These are phyloP conservation scores for Clarireedia sp. DNA, from an alignment of 2,329 filamentous ascomycete species.

Conservation along the genomic window DNA sequence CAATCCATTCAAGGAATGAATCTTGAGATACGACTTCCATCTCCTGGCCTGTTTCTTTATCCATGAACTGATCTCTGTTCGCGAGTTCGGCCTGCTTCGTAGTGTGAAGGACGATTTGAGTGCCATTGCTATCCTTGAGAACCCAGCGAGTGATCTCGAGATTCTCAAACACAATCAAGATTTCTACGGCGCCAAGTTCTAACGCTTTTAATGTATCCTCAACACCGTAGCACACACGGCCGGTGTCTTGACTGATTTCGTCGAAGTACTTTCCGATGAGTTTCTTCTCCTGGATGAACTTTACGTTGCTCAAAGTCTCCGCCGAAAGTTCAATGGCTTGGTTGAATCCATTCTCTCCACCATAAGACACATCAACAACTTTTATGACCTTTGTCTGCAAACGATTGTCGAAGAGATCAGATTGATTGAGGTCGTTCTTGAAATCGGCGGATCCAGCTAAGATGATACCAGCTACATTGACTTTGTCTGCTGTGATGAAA, in stretches of 20 bases:
- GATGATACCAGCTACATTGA: constrained; percentile 93
- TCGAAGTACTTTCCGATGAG: constrained; percentile 98
- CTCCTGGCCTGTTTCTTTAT: constrained; percentile 91
- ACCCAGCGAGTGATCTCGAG: constrained; percentile 88
- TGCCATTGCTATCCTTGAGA: constrained; percentile 69
- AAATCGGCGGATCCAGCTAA: constrained; percentile 97
- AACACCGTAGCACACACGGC: constrained; percentile 94
- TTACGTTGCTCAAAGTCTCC: constrained; percentile 97
- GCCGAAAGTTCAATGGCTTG: constrained; percentile 94
- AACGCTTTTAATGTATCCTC: constrained; percentile 96
- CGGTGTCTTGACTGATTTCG: constrained; percentile 95
- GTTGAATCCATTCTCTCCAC: constrained; percentile 99
- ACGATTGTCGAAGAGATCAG: constrained; percentile 92
- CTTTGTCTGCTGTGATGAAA: constrained; percentile 97
- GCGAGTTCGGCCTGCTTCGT: constrained; percentile 73
- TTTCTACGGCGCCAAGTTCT: constrained; percentile 91
- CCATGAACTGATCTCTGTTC: constrained; percentile 80
- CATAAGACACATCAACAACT: constrained; percentile 97
- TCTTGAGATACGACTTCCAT: constrained; percentile 88
- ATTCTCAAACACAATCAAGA: constrained; percentile 93
- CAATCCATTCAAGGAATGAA: constrained; percentile 98
- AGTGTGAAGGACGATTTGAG: constrained; percentile 72
- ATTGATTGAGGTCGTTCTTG: constrained; percentile 98
- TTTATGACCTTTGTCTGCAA: constrained; percentile 96
- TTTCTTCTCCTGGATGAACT: constrained; percentile 99